phyloP scores from a whole-genome alignment of 1,139 yeast genomes.

The Lodderomyces margitis region DNA sequence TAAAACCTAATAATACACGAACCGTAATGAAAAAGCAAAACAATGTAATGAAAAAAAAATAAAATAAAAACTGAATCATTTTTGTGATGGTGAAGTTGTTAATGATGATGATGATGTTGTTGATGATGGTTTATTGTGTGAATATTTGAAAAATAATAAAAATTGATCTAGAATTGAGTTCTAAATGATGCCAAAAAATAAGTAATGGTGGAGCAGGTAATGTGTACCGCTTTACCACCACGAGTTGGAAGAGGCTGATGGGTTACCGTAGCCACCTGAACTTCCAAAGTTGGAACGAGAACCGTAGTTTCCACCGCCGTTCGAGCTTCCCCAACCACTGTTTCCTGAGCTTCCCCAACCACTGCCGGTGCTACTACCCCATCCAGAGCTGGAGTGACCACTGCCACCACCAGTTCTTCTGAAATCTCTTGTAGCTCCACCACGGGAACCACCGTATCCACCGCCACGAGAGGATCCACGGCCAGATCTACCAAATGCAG shows the following conservation, averaged over 20 bases:
- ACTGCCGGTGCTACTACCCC: slow-evolving; percentile 16
- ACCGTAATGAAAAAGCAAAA: slow-evolving; percentile 7
- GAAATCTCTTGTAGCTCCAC: slow-evolving; percentile 58
- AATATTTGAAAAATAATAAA: slow-evolving; percentile 1
- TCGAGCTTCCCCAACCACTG: slow-evolving; percentile 10
- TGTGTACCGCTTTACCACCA: slow-evolving; percentile 36
- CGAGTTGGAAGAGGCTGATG: slow-evolving; percentile 28
- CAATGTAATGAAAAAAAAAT: slow-evolving; percentile 12
- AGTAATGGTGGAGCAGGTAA: background rate
- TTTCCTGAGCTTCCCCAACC: slow-evolving; percentile 9
- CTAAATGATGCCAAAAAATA: slow-evolving; percentile 1
- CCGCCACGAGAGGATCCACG: slow-evolving; percentile 39
- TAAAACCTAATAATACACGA: slow-evolving; percentile 1
- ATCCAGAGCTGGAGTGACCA: slow-evolving; percentile 24
- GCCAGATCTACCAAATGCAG: slow-evolving; percentile 51
- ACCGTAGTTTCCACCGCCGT: slow-evolving; percentile 13
- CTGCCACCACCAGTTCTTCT: slow-evolving; percentile 47
- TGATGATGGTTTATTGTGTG: slow-evolving; percentile 4
- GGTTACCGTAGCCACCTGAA: slow-evolving; percentile 33
- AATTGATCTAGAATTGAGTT: slow-evolving; percentile 1
- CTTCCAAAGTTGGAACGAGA: slow-evolving; percentile 19
- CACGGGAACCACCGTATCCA: slow-evolving; percentile 40
- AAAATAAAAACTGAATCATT: slow-evolving; percentile 6
- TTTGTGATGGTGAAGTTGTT: too few relatives aligned
- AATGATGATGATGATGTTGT: slow-evolving; percentile 1